Base-by-base conservation (phyloP, 2,329 filamentous ascomycete species). In the Pseudocercospora cruenta region DNA sequence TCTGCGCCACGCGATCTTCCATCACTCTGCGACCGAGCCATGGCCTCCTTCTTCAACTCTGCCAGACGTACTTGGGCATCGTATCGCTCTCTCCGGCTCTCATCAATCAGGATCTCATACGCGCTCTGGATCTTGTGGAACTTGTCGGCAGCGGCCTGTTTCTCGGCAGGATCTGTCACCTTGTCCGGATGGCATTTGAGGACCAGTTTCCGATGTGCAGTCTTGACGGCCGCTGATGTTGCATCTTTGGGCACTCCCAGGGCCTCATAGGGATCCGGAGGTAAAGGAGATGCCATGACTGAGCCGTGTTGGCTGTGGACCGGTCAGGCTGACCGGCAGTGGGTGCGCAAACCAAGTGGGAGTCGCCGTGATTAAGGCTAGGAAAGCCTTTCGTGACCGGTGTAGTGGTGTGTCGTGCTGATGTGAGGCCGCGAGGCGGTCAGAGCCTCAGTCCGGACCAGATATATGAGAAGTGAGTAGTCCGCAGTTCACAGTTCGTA, bases 121-220 rank as follows among this genome's bases (percentile, higher is more conserved):
- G 95, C 94, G 73, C 94, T 88, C 78, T 97, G 94, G 36, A 98
- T 92, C 77, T 88, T 89, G 80, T 97, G 93, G 75, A 98, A 99
- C 79, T 96, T 90, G 72, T 93, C 90, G 73, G 91, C 88, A 78
- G 94, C 96, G 72, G 88, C 82, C 66, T 88, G 87, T 80, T 95
- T 96, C 74, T 91, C 83, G 16, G 87, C 83, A 61, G 90, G 88
- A 74, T 96, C 88, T 71, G 93, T 90, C 28, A 69, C 64, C 81
- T 72, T 85, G 94, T 83, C 82, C 24, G 83, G 81, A 72, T 99
- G 95, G 74, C 93, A 88, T 79, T 89, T 94, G 66, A 99, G 84
- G 6, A 95, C 95, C 63, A 91, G 88, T 78, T 96, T 97, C 75
- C 93, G 90, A 82, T 99, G 98, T 22, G 94, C 92, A 14, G 88